Conservation (phyloP, 1,284 basidiomycete species). For the Coniferiporia sulphurascens region DNA sequence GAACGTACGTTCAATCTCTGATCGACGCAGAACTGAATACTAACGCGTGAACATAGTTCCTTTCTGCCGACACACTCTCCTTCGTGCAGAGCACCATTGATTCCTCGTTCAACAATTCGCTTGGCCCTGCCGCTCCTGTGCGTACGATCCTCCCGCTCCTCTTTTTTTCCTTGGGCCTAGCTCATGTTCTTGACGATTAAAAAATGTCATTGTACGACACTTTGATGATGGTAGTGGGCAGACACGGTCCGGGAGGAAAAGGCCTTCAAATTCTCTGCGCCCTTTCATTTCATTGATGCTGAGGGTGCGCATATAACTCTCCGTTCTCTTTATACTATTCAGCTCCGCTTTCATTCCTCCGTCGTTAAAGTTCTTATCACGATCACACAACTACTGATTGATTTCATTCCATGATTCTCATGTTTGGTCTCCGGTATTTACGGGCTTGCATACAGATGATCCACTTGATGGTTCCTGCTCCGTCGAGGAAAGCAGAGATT, state of each 20-base stretch:
- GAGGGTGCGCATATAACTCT: slow-evolving; percentile 30
- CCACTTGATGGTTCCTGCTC: slow-evolving; percentile 42
- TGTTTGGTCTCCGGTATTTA: background rate
- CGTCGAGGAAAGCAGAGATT: slow-evolving; percentile 41
- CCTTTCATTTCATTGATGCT: slow-evolving; percentile 46
- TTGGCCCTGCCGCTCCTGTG: slow-evolving; percentile 45
- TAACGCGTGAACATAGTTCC: slow-evolving; percentile 33
- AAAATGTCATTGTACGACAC: no score
- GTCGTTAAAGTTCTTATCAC: no score
- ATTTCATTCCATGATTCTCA: background rate
- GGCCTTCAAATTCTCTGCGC: slow-evolving; percentile 38
- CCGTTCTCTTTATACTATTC: no score
- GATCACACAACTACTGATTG: no score
- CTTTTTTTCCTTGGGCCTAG: background rate
- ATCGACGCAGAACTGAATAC: slow-evolving; percentile 28
- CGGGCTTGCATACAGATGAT: slow-evolving; percentile 33
- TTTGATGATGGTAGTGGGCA: slow-evolving; percentile 34
- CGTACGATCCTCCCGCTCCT: slow-evolving; percentile 11
- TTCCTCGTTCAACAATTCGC: slow-evolving; percentile 35
- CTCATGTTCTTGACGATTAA: background rate
- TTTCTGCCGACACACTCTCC: slow-evolving; percentile 38
- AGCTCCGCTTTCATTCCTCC: no score
- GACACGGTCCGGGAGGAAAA: slow-evolving; percentile 36
- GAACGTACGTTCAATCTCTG: background rate
- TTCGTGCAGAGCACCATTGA: slow-evolving; percentile 42